Base-by-base conservation (phyloP, 805 yeast genomes). In the Metahyphopichia silvanorum region DNA sequence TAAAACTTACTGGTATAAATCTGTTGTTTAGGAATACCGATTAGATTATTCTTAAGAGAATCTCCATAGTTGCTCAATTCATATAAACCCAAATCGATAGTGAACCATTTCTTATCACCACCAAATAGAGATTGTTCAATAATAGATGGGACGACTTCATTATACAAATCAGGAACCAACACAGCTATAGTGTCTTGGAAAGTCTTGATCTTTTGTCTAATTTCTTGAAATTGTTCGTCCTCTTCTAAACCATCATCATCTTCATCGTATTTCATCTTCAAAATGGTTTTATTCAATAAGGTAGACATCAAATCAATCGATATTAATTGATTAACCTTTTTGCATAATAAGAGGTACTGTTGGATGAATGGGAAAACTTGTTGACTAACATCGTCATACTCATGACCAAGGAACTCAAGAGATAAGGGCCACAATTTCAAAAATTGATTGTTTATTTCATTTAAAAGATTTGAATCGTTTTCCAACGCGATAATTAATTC, bases 281-380 rank as follows among this genome's bases (percentile, higher is more conserved):
- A 46, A 28, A 91, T 79, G 18, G 87, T 67, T 44, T 84, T 84
- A 31, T 76, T 71, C 39, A 88, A 68, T 32, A 91, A 62, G 0
- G 80, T 69, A 3, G 79, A 65, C 36, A 88, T 60, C 27, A 88
- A 62, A 32, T 79, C 79, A 57, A 47, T 33, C 8, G 60, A 48
- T 28, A 48, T 44, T 27, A 63, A 49, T 6, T 44, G 47, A 9
- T 64, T 57, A 37, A 62, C 64, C 51, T 77, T 86, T 60, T 78
- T 86, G 43, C 88, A 62, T 27, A 82, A 71, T 8, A 85, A 61
- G 39, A 93, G 64, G 53, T 81, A 88, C 32, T 79, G 84, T 23
- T 85, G 76, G 28, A 93, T 64, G 47, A 87, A 84, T 6, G 93
- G 82, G 50, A 91, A 83, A 5, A 87, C 83, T 55, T 86, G 95